A percentile compares a stretch with the other conserved stretches of the same genome.
These are phyloP conservation scores for Physcia stellaris DNA, from an alignment of 495 filamentous ascomycete species.

Conservation along the genomic window DNA sequence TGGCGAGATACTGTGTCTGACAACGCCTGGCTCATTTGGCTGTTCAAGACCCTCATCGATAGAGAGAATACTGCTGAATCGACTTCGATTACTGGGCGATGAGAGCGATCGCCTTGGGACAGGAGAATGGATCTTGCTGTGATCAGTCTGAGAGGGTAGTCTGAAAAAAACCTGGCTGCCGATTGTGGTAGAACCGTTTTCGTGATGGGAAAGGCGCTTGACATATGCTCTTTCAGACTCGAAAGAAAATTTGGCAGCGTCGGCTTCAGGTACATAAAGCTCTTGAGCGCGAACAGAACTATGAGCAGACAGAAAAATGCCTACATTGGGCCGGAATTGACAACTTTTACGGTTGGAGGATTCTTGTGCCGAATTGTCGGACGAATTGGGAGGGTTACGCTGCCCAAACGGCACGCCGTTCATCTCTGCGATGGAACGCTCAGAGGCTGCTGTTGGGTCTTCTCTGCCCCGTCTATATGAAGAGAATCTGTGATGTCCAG, in stretches of 20 bases:
- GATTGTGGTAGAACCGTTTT: conserved; percentile 4
- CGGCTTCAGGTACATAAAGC: neutral
- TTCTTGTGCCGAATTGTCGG: too few species aligned
- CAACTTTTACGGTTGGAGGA: too few species aligned
- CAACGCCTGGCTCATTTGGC: too few species aligned
- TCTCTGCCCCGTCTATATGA: too few species aligned
- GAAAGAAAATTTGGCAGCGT: conserved; percentile 1
- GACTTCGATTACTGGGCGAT: conserved; percentile 10
- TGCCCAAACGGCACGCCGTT: too few species aligned
- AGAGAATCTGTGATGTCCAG: too few species aligned
- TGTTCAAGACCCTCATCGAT: conserved; percentile 16
- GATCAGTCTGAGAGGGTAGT: conserved; percentile 5
- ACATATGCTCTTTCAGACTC: neutral
- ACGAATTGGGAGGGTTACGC: too few species aligned
- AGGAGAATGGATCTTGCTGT: conserved; percentile 12
- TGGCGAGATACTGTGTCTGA: too few species aligned
- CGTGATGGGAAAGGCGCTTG: neutral
- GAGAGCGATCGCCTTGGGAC: conserved; percentile 15
- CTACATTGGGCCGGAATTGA: too few species aligned
- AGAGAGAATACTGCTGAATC: conserved; percentile 17
- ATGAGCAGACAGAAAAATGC: too few species aligned
- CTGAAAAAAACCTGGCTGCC: conserved; percentile 8
- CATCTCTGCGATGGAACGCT: too few species aligned
- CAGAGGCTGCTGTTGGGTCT: too few species aligned
- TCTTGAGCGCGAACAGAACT: neutral